Evolutionary conservation across 805 yeast genomes (phyloP).

Genomic region (Metschnikowia lachancei): DNA sequence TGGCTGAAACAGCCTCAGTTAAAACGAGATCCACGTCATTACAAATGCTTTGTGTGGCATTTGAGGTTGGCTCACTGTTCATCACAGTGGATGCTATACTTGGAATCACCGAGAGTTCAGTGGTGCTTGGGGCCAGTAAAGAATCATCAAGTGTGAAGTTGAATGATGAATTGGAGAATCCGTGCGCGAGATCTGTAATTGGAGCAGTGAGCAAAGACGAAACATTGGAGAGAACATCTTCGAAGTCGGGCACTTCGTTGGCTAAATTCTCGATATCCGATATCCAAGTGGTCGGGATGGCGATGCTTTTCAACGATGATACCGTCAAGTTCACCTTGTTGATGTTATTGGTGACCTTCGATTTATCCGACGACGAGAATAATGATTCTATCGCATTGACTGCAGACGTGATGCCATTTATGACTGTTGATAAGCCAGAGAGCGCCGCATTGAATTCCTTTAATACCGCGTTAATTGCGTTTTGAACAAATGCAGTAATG

Average conservation of each 20-base stretch:
- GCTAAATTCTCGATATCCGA: slow-evolving; percentile 51
- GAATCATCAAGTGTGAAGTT: slow-evolving; percentile 8
- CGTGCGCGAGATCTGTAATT: slow-evolving; percentile 4
- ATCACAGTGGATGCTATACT: neutral
- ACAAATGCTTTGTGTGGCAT: slow-evolving; percentile 2
- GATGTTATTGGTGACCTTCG: slow-evolving; percentile 43
- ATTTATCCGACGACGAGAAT: slow-evolving; percentile 37
- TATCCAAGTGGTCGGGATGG: slow-evolving; percentile 66
- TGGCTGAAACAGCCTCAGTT: neutral
- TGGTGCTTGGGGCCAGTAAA: neutral
- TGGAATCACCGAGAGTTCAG: neutral
- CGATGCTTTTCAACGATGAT: slow-evolving; percentile 35
- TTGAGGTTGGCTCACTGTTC: neutral
- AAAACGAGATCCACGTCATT: slow-evolving; percentile 3
- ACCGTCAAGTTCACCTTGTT: slow-evolving; percentile 44
- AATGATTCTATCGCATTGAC: slow-evolving; percentile 49
- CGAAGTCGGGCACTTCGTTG: slow-evolving; percentile 61
- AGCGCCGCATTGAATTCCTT: slow-evolving; percentile 66
- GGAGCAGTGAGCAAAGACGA: slow-evolving; percentile 42
- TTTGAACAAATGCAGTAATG: slow-evolving; percentile 56
- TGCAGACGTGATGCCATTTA: slow-evolving; percentile 55
- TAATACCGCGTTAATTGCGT: slow-evolving; percentile 58
- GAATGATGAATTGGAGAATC: slow-evolving; percentile 5
- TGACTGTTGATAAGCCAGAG: slow-evolving; percentile 51
- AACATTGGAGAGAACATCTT: slow-evolving; percentile 58